Conservation (phyloP, 306 rosid genomes). For the Spatholobus suberectus region DNA sequence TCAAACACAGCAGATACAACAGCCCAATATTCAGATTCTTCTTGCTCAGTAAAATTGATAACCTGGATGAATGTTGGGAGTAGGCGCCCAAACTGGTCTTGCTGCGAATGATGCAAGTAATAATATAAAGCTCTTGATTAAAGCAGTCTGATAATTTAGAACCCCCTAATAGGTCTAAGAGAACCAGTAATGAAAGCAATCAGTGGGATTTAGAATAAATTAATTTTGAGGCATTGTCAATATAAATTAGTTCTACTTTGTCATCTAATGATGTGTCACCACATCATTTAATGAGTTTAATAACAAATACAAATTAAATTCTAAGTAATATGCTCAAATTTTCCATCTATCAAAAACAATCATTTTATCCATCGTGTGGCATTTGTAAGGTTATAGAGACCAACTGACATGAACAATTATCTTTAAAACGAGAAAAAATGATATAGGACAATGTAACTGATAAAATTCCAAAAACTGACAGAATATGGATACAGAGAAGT, state of each 20-base stretch:
- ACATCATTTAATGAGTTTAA: neutral
- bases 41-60: constrained; percentile 86
- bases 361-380: neutral
- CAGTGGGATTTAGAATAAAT: neutral
- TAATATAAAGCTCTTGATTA: constrained; percentile 33
- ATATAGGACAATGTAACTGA: neutral
- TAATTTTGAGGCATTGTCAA: neutral
- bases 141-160: constrained; percentile 25
- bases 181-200: constrained; percentile 19
- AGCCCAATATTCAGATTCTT: constrained; percentile 86
- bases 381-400: neutral
- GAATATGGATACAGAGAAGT: constrained; percentile 20
- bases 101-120: constrained; percentile 56
- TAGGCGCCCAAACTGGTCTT: constrained; percentile 93
- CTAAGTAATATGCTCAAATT: neutral
- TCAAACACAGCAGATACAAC: constrained; percentile 86
- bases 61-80: constrained; percentile 90
- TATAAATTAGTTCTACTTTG: neutral
- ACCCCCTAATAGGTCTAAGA: neutral
- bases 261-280: neutral
- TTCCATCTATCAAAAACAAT: neutral
- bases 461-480: neutral
- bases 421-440: constrained; percentile 7
- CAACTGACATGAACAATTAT: neutral
- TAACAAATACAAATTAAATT: constrained; percentile 5